Evolutionary conservation across 1,284 basidiomycete genomes (phyloP).

Genomic region (Tylopilus orsonianus): DNA sequence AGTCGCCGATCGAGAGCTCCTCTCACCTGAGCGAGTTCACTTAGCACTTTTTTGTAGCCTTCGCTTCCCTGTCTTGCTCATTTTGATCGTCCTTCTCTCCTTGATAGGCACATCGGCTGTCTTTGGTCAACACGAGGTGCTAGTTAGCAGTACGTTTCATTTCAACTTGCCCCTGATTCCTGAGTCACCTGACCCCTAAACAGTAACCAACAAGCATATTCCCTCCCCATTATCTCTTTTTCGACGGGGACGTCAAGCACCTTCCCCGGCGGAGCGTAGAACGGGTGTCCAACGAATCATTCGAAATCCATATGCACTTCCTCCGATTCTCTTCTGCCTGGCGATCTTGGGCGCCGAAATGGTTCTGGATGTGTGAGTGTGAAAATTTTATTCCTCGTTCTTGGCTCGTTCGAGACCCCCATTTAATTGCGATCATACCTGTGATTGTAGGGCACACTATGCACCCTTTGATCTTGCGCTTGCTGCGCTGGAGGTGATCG

Average conservation of each 20-base stretch:
- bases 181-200: conserved; percentile 5
- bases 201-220: conserved; percentile 34
- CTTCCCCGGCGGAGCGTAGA: conserved; percentile 3
- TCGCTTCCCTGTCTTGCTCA: conserved; percentile 64
- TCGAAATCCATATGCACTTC: conserved; percentile 33
- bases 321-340: conserved; percentile 35
- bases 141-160: conserved; percentile 29
- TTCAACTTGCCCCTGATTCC: not conserved
- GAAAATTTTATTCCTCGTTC: conserved; percentile 4
- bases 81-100: conserved; percentile 57
- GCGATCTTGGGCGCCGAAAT: conserved; percentile 32
- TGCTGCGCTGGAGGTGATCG: conserved; percentile 68
- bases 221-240: conserved; percentile 27
- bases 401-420: not conserved
- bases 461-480: conserved; percentile 72
- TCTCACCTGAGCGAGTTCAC: not conserved
- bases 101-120: conserved; percentile 39
- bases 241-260: conserved; percentile 6
- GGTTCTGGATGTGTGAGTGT: conserved; percentile 33
- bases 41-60: conserved; percentile 44
- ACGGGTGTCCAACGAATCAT: conserved; percentile 22
- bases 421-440: not conserved
- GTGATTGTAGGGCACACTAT: conserved; percentile 50
- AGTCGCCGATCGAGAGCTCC: conserved; percentile 11
- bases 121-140: conserved; percentile 34